Conservation (phyloP, 176 grass and related monocot genomes). For the Tillandsia fasciculata region DNA sequence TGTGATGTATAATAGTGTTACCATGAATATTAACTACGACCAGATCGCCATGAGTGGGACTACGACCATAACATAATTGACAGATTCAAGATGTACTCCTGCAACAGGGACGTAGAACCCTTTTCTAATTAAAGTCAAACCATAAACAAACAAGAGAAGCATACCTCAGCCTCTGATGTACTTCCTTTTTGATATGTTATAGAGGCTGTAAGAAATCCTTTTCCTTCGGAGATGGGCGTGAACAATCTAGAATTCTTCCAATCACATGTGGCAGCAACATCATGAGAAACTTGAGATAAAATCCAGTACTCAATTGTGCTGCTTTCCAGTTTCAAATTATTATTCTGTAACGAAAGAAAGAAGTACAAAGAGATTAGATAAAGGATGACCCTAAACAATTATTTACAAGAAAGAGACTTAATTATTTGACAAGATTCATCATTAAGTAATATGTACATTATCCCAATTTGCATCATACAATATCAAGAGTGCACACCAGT, state of each 20-base stretch:
- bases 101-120: not conserved
- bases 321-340: conserved; percentile 66
- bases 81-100: too few species aligned
- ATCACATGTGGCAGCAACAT: conserved; percentile 25
- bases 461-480: not conserved
- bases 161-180: conserved; percentile 61
- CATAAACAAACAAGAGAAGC: conserved; percentile 4
- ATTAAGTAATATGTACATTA: not conserved
- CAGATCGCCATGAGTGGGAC: too few species aligned
- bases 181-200: conserved; percentile 41
- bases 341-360: conserved; percentile 45
- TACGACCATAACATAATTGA: too few species aligned
- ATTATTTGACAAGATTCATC: conserved; percentile 6
- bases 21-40: too few species aligned
- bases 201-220: conserved; percentile 62
- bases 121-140: not conserved
- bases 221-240: conserved; percentile 49
- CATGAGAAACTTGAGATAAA: conserved; percentile 33
- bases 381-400: conserved; percentile 1
- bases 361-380: conserved; percentile 16
- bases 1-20: too few species aligned
- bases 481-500: too few species aligned
- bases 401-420: not conserved
- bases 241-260: conserved; percentile 64
- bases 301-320: conserved; percentile 59